These are phyloP conservation scores for Rhynchosporium secalis DNA, from an alignment of 2,329 filamentous ascomycete genomes.

Conservation along the genomic window DNA sequence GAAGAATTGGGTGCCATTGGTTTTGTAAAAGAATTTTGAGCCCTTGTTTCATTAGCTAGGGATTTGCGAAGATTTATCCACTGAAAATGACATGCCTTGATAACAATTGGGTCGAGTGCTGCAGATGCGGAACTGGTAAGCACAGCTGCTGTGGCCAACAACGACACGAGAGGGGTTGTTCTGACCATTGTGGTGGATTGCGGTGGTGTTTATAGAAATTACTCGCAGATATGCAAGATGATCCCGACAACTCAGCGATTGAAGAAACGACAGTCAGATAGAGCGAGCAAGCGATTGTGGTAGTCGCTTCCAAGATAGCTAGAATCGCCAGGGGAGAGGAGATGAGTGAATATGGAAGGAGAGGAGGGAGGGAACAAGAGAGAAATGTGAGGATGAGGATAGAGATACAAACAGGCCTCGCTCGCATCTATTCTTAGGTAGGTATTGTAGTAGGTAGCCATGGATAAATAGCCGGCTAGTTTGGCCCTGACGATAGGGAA, in stretches of 20 bases:
- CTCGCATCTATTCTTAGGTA: not conserved
- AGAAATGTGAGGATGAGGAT: not conserved
- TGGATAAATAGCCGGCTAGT: not conserved
- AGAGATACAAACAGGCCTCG: not conserved
- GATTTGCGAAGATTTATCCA: not conserved
- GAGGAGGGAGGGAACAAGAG: not conserved
- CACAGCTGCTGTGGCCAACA: constrained; percentile 21
- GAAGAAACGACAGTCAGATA: constrained; percentile 3
- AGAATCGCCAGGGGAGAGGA: not conserved
- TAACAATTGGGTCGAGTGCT: constrained; percentile 54
- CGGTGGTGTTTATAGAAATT: constrained; percentile 2
- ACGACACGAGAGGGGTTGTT: constrained; percentile 21
- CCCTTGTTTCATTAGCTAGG: constrained; percentile 28
- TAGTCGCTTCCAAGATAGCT: constrained; percentile 12
- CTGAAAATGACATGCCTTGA: constrained; percentile 38
- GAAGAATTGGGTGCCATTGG: constrained; percentile 73
- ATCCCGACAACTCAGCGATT: not conserved
- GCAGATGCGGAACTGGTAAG: constrained; percentile 42
- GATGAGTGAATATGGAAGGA: no score
- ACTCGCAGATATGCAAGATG: not conserved
- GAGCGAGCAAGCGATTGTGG: constrained; percentile 2
- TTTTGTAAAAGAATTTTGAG: constrained; percentile 47
- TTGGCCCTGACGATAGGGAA: not conserved
- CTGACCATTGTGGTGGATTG: constrained; percentile 17
- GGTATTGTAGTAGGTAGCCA: not conserved